phyloP scores from a whole-genome alignment of 2,329 filamentous ascomycete genomes.

The Penicillium capsulatum region DNA sequence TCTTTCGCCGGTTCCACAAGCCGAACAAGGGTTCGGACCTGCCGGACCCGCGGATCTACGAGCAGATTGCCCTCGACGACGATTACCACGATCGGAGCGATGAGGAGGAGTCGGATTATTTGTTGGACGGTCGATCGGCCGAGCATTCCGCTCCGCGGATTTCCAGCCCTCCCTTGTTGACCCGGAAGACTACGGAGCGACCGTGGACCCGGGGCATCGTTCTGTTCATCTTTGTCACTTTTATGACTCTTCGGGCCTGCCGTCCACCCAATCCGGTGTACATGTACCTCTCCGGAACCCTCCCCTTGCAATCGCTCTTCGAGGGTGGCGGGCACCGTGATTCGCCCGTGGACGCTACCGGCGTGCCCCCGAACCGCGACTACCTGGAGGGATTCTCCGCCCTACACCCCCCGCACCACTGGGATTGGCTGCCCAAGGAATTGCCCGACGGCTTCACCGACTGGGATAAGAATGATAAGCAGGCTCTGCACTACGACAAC shows the following conservation, averaged over 20 bases:
- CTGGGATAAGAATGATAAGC: conserved; percentile 13
- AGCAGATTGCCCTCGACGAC: conserved; percentile 16
- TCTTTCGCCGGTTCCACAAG: conserved; percentile 1
- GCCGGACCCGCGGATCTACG: conserved; percentile 17
- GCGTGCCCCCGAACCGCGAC: conserved; percentile 12
- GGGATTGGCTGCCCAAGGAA: conserved; percentile 19
- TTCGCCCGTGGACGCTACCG: conserved; percentile 9
- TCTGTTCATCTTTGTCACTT: conserved; percentile 6
- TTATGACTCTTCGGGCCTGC: conserved; percentile 9
- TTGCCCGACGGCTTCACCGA: conserved; percentile 19
- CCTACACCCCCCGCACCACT: conserved; percentile 9
- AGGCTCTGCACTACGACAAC: conserved; percentile 30
- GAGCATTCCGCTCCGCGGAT: no score
- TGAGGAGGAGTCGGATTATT: conserved; percentile 10
- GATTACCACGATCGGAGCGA: conserved; percentile 12
- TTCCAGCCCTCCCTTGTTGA: background rate
- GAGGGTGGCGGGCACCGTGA: conserved; percentile 8
- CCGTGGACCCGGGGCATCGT: conserved; percentile 8
- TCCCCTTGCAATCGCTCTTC: conserved; percentile 18
- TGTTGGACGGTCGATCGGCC: background rate
- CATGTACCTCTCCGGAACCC: conserved; percentile 16
- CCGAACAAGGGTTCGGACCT: conserved; percentile 3
- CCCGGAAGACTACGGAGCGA: conserved; percentile 4
- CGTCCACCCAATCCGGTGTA: conserved; percentile 16
- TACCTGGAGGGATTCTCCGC: conserved; percentile 15